These are phyloP conservation scores for Penicillium odoratum DNA, from an alignment of 495 filamentous ascomycete genomes.

Conservation along the genomic window DNA sequence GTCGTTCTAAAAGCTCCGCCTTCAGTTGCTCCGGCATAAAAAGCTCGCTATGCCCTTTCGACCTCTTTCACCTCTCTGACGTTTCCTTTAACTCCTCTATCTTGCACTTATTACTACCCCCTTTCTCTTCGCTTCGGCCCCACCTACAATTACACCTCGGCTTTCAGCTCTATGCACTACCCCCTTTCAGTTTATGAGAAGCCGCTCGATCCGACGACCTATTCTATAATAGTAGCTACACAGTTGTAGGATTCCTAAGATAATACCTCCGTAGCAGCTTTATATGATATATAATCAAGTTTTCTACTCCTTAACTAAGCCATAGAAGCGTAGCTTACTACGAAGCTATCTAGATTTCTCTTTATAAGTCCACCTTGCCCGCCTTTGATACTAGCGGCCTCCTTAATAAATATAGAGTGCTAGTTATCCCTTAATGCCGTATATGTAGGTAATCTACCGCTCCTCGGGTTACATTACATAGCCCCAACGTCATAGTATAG, in stretches of 20 bases:
- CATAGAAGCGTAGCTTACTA: not conserved
- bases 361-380: not conserved
- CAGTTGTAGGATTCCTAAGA: not conserved
- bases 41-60: slow-evolving; percentile 3
- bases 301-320: not conserved
- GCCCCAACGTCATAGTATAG: too few species aligned
- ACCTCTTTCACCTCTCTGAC: slow-evolving; percentile 3
- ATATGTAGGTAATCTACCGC: too few species aligned
- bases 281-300: not conserved
- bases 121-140: slow-evolving; percentile 7
- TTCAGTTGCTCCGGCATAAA: slow-evolving; percentile 7
- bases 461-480: too few species aligned
- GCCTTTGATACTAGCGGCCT: not conserved
- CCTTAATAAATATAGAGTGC: too few species aligned
- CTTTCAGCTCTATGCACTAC: slow-evolving; percentile 12
- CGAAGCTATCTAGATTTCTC: slow-evolving; percentile 2
- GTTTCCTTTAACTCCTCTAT: slow-evolving; percentile 3
- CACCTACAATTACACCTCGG: slow-evolving; percentile 1
- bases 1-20: slow-evolving; percentile 5
- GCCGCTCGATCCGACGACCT: slow-evolving; percentile 13
- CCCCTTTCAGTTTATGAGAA: slow-evolving; percentile 14
- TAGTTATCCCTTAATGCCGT: too few species aligned
- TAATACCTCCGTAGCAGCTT: not conserved
- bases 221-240: not conserved
- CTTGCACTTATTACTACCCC: not conserved